Conservation (phyloP, 768 basidiomycete species). For the Amanita pseudoporphyria region DNA sequence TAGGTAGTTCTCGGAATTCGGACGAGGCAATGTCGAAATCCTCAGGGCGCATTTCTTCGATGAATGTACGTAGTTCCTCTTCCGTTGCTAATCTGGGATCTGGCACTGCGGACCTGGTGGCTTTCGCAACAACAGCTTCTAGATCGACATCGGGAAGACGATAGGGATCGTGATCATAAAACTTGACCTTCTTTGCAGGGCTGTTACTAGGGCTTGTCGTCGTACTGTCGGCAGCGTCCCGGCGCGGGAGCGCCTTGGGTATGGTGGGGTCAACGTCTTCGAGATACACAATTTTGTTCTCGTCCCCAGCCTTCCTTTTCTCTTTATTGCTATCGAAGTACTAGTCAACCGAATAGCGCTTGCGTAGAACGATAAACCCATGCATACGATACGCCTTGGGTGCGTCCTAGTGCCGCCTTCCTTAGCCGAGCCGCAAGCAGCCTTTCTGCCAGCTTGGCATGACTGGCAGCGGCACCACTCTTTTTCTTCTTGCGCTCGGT, state of each 20-base stretch:
- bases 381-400: constrained; percentile 32
- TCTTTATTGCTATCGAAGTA: constrained; percentile 22
- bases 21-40: constrained; percentile 90
- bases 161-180: constrained; percentile 85
- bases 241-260: constrained; percentile 38
- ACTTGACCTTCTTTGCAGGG: constrained; percentile 47
- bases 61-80: constrained; percentile 86
- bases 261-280: constrained; percentile 66
- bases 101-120: constrained; percentile 48
- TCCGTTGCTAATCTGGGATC: constrained; percentile 95
- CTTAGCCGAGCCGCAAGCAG: constrained; percentile 91
- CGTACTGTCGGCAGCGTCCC: background rate
- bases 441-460: constrained; percentile 82
- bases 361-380: background rate
- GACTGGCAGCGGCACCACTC: constrained; percentile 78
- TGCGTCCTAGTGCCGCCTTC: constrained; percentile 71
- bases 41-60: constrained; percentile 92
- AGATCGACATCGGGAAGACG: constrained; percentile 78
- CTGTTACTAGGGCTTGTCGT: constrained; percentile 20
- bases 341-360: constrained; percentile 1
- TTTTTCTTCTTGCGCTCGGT: constrained; percentile 86
- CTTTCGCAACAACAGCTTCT: constrained; percentile 50
- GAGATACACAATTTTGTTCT: constrained; percentile 67
- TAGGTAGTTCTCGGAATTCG: constrained; percentile 86
- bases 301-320: constrained; percentile 43